Evolutionary conservation across 139 green algal species (phyloP).

Genomic region (Auxenochlorella pyrenoidosa): DNA sequence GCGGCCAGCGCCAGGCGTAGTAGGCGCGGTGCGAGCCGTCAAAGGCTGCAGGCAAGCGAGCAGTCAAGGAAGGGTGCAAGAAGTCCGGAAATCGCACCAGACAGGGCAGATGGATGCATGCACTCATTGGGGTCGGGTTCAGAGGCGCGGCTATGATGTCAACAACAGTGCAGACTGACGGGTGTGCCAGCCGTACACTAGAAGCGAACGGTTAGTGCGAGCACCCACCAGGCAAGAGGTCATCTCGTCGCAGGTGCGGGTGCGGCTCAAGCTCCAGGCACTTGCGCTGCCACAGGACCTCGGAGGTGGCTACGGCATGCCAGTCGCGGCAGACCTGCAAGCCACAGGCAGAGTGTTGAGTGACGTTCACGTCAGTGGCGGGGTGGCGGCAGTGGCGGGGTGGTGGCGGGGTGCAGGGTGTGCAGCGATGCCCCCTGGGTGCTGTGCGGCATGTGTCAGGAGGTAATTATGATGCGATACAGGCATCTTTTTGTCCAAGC

Average conservation of each 20-base stretch:
- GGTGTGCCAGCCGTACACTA: too few relatives aligned
- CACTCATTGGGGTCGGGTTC: too few relatives aligned
- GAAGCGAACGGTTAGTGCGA: neutral
- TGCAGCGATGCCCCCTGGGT: neutral
- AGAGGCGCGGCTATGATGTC: too few relatives aligned
- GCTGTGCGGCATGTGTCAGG: neutral
- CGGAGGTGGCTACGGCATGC: neutral
- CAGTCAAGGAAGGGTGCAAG: too few relatives aligned
- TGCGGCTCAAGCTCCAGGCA: conserved; percentile 14
- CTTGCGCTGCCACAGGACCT: conserved; percentile 20
- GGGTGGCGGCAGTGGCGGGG: neutral
- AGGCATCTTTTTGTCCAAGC: too few relatives aligned
- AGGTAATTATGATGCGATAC: neutral
- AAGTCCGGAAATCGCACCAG: too few relatives aligned
- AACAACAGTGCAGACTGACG: too few relatives aligned
- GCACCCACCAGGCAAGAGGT: conserved; percentile 17
- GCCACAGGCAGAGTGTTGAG: neutral
- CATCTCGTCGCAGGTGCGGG: conserved; percentile 17
- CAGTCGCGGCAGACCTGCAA: conserved; percentile 3
- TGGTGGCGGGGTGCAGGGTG: neutral
- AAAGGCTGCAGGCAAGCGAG: neutral
- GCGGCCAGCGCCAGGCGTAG: conserved; percentile 23
- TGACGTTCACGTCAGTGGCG: neutral
- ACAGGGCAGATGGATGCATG: too few relatives aligned
- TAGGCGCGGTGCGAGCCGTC: conserved; percentile 11